Conservation (phyloP, 352 stramenopile species). For the Globisporangium lucens region DNA sequence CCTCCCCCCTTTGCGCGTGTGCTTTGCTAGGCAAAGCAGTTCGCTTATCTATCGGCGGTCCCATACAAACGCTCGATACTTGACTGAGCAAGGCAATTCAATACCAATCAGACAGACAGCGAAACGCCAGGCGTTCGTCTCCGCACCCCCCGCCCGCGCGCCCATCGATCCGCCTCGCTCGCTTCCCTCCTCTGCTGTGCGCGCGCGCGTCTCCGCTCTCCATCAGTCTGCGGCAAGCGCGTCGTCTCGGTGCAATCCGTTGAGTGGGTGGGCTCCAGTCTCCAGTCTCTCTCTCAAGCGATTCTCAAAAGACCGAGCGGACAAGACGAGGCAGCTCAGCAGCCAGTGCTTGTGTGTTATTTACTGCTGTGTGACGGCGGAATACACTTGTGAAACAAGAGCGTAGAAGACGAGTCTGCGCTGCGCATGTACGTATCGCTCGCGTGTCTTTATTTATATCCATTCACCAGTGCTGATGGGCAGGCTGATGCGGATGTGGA, state of each 20-base stretch:
- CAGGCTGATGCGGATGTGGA: not conserved
- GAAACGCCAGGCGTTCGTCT: conserved; percentile 7
- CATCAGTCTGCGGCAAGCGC: not conserved
- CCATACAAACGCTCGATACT: conserved; percentile 5
- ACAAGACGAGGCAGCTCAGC: not conserved
- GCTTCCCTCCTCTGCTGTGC: not conserved
- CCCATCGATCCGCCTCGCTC: not conserved
- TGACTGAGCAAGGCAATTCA: conserved; percentile 8
- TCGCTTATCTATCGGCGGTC: not conserved
- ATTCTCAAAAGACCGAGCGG: not conserved
- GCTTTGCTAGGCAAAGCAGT: not conserved
- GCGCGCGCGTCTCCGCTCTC: not conserved
- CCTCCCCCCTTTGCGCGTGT: not conserved
- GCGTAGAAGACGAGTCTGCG: not conserved
- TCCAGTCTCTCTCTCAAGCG: not conserved
- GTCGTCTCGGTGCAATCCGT: not conserved
- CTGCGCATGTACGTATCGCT: conserved; percentile 1
- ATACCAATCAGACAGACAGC: conserved; percentile 7
- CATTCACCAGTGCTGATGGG: not conserved
- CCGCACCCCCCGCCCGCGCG: not conserved
- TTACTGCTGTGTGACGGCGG: not conserved
- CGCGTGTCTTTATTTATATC: not conserved
- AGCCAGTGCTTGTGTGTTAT: not conserved
- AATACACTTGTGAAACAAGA: not conserved
- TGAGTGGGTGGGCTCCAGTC: not conserved